phyloP scores from a whole-genome alignment of 192 early-diverging fungal genomes.

The Diversispora eburnea region DNA sequence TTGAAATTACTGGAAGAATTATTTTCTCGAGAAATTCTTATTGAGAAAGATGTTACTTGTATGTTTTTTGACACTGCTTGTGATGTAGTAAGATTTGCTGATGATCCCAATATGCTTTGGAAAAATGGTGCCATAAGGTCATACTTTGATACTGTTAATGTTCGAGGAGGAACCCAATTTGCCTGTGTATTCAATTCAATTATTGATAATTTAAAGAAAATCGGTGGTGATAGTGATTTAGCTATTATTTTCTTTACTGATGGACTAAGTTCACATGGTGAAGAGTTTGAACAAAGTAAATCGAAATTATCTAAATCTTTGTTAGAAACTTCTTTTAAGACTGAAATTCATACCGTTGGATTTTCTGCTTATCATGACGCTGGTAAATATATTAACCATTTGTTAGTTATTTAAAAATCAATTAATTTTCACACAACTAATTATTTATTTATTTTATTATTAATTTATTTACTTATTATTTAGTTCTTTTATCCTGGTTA shows the following conservation, averaged over 20 bases:
- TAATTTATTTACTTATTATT: not conserved
- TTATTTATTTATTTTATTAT: too few species aligned
- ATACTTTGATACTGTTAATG: constrained; percentile 28
- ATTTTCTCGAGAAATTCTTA: constrained; percentile 19
- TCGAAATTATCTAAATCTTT: not conserved
- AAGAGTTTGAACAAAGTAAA: not conserved
- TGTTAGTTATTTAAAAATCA: too few species aligned
- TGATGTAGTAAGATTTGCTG: constrained; percentile 26
- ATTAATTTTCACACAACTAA: not conserved
- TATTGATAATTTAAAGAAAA: constrained; percentile 1
- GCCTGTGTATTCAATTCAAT: constrained; percentile 32
- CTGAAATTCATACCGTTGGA: constrained; percentile 39
- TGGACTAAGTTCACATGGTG: constrained; percentile 23
- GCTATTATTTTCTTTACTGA: constrained; percentile 45
- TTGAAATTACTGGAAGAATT: constrained; percentile 31
- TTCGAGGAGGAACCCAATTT: constrained; percentile 40
- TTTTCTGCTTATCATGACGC: constrained; percentile 40
- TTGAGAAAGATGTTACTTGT: constrained; percentile 30
- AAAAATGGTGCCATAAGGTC: constrained; percentile 8
- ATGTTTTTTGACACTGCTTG: constrained; percentile 31
- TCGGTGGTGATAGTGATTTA: constrained; percentile 20
- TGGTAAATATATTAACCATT: not conserved
- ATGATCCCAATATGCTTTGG: constrained; percentile 26
- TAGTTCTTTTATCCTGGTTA: constrained; percentile 37
- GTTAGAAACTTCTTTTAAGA: not conserved